Conservation (phyloP, 768 basidiomycete genomes). For the Leccinellum luteum region DNA sequence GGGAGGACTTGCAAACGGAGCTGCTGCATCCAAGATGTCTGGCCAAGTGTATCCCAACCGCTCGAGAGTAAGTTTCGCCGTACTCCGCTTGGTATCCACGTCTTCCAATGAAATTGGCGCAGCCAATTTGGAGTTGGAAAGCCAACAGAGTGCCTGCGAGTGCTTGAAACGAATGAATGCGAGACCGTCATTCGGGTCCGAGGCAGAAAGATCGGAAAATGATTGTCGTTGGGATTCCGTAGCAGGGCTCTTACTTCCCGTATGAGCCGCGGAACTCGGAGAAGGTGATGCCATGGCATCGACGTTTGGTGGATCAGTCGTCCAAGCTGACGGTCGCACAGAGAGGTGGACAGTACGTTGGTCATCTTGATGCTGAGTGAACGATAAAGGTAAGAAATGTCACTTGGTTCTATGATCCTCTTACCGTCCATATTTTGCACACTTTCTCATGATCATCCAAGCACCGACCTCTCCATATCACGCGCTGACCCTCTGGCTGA, state of each 20-base stretch:
- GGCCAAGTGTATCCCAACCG: conserved; percentile 43
- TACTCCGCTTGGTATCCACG: conserved; percentile 11
- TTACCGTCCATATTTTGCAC: conserved; percentile 67
- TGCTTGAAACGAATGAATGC: conserved; percentile 25
- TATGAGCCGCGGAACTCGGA: not conserved
- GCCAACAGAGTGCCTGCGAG: conserved; percentile 23
- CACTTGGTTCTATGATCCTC: conserved; percentile 9
- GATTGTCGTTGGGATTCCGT: not conserved
- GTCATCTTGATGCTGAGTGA: conserved; percentile 49
- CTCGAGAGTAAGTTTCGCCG: conserved; percentile 30
- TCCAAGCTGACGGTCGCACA: conserved; percentile 80
- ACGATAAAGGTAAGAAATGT: conserved; percentile 4
- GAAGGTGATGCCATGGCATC: conserved; percentile 12
- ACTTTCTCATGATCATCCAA: conserved; percentile 65
- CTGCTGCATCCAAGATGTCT: conserved; percentile 37
- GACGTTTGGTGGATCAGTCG: conserved; percentile 45
- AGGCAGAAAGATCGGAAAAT: not conserved
- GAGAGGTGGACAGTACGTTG: conserved; percentile 68
- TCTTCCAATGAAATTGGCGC: conserved; percentile 12
- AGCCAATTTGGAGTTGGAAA: conserved; percentile 22
- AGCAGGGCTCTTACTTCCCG: not conserved
- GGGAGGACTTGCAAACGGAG: conserved; percentile 22
- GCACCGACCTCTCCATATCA: conserved; percentile 73
- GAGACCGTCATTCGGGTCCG: conserved; percentile 4
- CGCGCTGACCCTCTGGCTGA: conserved; percentile 64